phyloP scores from a whole-genome alignment of 23 red algal genomes.

The Gracilaria caudata region DNA sequence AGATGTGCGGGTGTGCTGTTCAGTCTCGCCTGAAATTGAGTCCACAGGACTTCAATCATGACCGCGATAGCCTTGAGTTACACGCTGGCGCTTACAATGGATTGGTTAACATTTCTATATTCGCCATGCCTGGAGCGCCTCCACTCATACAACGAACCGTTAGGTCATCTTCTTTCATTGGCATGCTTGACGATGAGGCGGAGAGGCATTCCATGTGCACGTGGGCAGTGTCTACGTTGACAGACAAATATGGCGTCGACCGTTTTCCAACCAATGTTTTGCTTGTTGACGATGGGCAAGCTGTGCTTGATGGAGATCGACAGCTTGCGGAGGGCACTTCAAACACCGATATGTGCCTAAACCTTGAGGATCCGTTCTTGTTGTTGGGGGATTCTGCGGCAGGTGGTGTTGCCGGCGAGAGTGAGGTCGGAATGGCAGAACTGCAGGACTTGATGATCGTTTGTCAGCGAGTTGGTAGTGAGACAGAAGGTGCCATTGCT shows the following conservation, averaged over 20 bases:
- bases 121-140: background rate
- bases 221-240: background rate
- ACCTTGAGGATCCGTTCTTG: background rate
- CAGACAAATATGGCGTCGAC: background rate
- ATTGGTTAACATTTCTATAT: background rate
- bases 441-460: background rate
- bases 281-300: background rate
- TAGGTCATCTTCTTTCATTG: background rate
- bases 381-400: background rate
- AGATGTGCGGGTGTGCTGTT: constrained; percentile 9
- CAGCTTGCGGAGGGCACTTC: background rate
- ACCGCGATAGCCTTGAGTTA: background rate
- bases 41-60: background rate
- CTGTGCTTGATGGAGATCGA: background rate
- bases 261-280: background rate
- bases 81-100: background rate
- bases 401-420: background rate
- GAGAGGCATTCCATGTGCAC: background rate
- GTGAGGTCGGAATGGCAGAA: background rate
- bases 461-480: background rate
- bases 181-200: background rate
- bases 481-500: background rate
- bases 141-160: background rate
- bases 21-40: background rate
- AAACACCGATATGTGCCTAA: background rate